Conservation (phyloP, 306 rosid genomes). For the Castanea crenata region DNA sequence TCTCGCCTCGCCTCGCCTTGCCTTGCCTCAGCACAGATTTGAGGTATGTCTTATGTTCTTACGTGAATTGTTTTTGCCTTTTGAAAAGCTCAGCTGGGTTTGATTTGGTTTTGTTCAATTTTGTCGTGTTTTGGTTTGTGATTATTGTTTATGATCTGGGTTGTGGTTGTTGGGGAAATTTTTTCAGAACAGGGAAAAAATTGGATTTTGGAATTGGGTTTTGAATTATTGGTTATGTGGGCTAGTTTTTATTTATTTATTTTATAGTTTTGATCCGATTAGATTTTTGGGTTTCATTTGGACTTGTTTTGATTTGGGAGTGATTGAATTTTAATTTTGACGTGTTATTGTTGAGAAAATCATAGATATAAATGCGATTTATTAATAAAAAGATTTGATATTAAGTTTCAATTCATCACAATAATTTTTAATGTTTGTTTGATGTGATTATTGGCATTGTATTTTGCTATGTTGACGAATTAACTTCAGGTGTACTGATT, state of each 20-base stretch:
- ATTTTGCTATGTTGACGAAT: not conserved
- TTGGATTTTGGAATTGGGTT: not conserved
- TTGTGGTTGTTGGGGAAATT: not conserved
- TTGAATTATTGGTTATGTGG: not conserved
- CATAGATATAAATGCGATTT: not conserved
- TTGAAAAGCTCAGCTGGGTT: no score
- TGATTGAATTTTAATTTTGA: not conserved
- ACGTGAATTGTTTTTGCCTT: no score
- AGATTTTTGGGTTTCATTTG: not conserved
- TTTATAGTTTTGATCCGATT: not conserved
- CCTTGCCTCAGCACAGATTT: no score
- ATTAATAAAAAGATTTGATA: not conserved
- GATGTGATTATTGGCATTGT: not conserved
- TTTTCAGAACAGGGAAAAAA: not conserved
- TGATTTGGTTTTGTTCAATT: no score
- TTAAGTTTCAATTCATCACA: not conserved
- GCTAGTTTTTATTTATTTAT: no score
- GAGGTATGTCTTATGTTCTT: no score
- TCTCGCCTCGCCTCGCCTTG: no score
- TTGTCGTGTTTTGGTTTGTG: no score
- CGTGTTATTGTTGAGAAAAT: not conserved
- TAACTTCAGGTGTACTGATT: not conserved
- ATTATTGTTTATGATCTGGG: no score
- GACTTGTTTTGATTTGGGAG: not conserved
- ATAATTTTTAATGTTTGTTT: not conserved